These are phyloP conservation scores for Vitis rupestris DNA, from an alignment of 164 flowering plant species.

Conservation along the genomic window DNA sequence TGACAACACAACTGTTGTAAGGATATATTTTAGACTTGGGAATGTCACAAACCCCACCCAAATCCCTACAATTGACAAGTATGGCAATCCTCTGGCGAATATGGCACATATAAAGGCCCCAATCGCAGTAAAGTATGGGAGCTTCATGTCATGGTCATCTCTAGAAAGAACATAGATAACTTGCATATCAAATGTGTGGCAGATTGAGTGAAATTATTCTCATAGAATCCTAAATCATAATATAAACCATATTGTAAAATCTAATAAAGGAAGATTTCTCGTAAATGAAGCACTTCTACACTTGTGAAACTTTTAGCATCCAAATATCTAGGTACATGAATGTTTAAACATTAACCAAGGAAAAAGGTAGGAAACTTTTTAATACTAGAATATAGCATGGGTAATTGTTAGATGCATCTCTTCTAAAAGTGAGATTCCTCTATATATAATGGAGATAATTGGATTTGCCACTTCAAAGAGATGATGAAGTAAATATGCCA, in stretches of 20 bases:
- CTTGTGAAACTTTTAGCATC: too few species aligned
- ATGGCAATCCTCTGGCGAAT: neutral
- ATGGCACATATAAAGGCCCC: neutral
- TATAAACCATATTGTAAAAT: neutral
- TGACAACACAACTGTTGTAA: conserved; percentile 51
- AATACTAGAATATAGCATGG: too few species aligned
- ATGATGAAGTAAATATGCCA: too few species aligned
- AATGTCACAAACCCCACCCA: conserved; percentile 68
- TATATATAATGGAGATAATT: neutral
- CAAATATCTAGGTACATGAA: too few species aligned
- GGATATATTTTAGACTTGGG: conserved; percentile 63
- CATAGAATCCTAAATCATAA: neutral
- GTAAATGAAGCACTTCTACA: too few species aligned
- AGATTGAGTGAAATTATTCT: neutral
- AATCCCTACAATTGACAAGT: neutral
- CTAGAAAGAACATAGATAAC: neutral
- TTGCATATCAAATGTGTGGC: neutral
- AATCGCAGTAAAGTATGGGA: neutral
- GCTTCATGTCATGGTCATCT: neutral
- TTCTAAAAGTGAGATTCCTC: too few species aligned
- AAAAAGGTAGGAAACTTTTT: too few species aligned
- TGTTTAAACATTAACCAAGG: too few species aligned
- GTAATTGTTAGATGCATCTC: too few species aligned
- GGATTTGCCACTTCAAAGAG: neutral
- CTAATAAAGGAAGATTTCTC: too few species aligned